Base-by-base conservation (phyloP, 768 basidiomycete genomes). In the Pulveroboletus sp. region DNA sequence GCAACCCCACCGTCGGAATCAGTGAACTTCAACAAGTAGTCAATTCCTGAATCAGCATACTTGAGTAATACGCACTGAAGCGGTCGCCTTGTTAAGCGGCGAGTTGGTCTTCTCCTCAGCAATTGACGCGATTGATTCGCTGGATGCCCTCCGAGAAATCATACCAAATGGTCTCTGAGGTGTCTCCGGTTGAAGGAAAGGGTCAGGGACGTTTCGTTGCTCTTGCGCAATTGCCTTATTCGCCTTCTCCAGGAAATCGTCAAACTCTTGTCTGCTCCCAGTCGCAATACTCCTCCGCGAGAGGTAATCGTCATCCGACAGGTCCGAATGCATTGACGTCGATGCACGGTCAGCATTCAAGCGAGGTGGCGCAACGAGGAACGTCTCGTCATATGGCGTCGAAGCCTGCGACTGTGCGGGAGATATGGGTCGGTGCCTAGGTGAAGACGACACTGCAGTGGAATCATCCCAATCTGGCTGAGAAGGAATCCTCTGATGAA, bases 1-100 rank as follows among this genome's bases (percentile, higher is more conserved):
- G 92, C 88, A 43, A 96, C 93, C 41, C 90, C 90, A 32, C 93
- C 93, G 65, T 95, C 92, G 1, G 89, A 77, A 66, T 95, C 93
- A 18, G 93, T 95, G 70, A 96, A 96, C 87, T 93, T 11, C 46
- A 32, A 31, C 27, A 36, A 52, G 35, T 41, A 26, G 17, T 52
- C 39, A 54, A 48, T 27, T 4, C 15, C 7, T 4, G 43, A 51
- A 42, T 33, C 17, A 44, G 30, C 33, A 15, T 0, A 26, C 37
- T 37, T 24, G 39, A 7, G 24, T 6, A 26, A 26, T 3, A 56
- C 80, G 57, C 61, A 92, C 89, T 52, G 91, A 86, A 46, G 86
- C 86, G 60, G 92, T 90, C 10, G 93, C 91, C 70, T 94, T 95
- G 73, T 96, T 96, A 51, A 95, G 73, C 10, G 93, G 93, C 21